Conservation (phyloP, 768 basidiomycete species). For the Favolaschia claudopus region DNA sequence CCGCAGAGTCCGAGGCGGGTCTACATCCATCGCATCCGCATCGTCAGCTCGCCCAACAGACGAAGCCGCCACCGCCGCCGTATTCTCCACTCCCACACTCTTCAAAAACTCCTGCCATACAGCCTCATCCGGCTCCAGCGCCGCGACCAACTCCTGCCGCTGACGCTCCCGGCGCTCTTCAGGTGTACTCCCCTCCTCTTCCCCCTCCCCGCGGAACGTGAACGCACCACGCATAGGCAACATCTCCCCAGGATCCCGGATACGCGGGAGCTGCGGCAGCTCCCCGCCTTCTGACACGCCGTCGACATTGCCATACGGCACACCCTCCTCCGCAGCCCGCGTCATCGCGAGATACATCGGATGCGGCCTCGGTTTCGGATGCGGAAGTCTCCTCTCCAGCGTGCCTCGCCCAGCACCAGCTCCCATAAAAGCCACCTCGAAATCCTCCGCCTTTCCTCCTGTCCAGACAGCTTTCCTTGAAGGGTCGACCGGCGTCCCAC, state of each 20-base stretch:
- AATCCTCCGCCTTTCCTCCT: neutral
- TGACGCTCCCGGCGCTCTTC: conserved; percentile 6
- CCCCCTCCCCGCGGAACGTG: conserved; percentile 5
- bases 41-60: neutral
- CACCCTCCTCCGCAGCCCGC: conserved; percentile 6
- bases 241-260: conserved; percentile 13
- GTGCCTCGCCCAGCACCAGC: conserved; percentile 7
- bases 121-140: conserved; percentile 25
- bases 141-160: conserved; percentile 12
- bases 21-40: conserved; percentile 25
- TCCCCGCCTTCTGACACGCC: neutral
- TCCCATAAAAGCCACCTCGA: neutral
- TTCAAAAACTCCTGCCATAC: conserved; percentile 29
- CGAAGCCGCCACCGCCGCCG: neutral
- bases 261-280: conserved; percentile 4
- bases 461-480: conserved; percentile 15
- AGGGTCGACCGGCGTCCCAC: conserved; percentile 20
- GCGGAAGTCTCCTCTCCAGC: conserved; percentile 21
- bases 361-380: conserved; percentile 20
- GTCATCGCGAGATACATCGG: conserved; percentile 25
- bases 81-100: conserved; percentile 24
- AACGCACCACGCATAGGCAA: conserved; percentile 23
- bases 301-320: neutral
- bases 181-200: conserved; percentile 6
- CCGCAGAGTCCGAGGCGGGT: neutral